Base-by-base conservation (phyloP, 169 alveolate genomes). In the Babesia ovata region DNA sequence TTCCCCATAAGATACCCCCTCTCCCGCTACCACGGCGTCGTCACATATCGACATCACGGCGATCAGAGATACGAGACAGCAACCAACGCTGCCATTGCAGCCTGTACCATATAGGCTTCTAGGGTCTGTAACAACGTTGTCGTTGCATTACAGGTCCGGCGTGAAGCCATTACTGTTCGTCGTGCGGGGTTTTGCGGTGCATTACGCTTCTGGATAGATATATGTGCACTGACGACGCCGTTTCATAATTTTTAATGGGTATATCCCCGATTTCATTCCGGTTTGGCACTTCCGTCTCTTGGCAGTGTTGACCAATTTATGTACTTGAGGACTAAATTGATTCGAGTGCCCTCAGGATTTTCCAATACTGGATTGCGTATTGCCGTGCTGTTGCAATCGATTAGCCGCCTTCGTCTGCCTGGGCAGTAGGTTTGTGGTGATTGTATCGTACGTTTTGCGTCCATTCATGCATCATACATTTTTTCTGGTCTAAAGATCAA, bases 81-180 rank as follows among this genome's bases (percentile, higher is more conserved):
- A 4, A 33, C 2, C 39, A 6, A 33, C 2, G 36, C 36, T 59
- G 50, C 50, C 16, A 13, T 59, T 10, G 50, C 69, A 36, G 21
- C 33, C 22, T 39, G 61, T 53, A 53, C 42, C 0, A 9, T 53
- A 53, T 12, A 13, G 61, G 28, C 36, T 12, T 12, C 54, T 29
- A n/a, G 22, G 33, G 36, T 45, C 56, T 53, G 65, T 53, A 67
- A 67, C 76, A 67, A 67, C 76, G 76, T 67, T 29, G 76, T 67
- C 76, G 76, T 67, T 67, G 76, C 52, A 67, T 67, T 67, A 48
- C 65, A 39, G 50, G 0, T 11, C 50, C 50, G 50, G n/a, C n/a
- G 50, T 10, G n/a, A 45, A 16, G 50, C 19, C 50, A 7, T 13
- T 1, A 1, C 50, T 45, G n/a, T 45, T 16, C 50, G 11, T 16